Evolutionary conservation across 2,329 filamentous ascomycete species (phyloP), one percentile per base, ranked within the genome.

Genomic region (Calonectria ilicicola): DNA sequence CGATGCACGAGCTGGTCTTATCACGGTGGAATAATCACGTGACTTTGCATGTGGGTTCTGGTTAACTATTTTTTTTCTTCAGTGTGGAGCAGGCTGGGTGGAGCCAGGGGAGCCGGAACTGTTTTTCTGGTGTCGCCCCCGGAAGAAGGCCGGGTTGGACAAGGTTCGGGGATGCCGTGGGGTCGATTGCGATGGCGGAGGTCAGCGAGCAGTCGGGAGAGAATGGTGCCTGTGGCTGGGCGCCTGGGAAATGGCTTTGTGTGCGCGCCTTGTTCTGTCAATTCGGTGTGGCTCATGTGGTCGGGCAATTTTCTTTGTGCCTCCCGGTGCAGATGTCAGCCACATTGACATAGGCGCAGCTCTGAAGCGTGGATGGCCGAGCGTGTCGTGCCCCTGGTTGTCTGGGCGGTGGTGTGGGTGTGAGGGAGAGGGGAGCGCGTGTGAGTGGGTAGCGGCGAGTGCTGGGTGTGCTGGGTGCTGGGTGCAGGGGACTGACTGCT

Each of bases 11-110:
- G 51, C 71, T 46, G 38, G 75, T 72, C 73, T 79, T 79, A 76
- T 76, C 51, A 12, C 6, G 42, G 17, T 51, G n/a, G 17, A 1
- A 14, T 3, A 9, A 70, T 81, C 80, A 81, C 74, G 80, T 81
- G 80, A 79, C 47, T 15, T 67, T 10, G 27, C n/a, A 51, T 26
- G 19, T 23, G 27, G 23, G n/a, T 12, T 63, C 40, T 32, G 23
- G 32, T 8, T 62, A n/a, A n/a, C n/a, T n/a, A n/a, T 49, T 64
- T 56, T 46, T 23, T 44, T 26, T 38, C 32, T n/a, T 21, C 23
- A 32, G 21, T 12, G 62, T 19, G 23, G 35, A 23, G 51, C 12
- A 10, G 32, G 32, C 10, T 14, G 32, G 32, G 32, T 49, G 68
- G 63, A 47, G 23, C 44, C 40, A 21, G 47, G 32, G 65, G 47